Conservation (phyloP, 176 grass and related monocot species). For the Leersia perrieri region DNA sequence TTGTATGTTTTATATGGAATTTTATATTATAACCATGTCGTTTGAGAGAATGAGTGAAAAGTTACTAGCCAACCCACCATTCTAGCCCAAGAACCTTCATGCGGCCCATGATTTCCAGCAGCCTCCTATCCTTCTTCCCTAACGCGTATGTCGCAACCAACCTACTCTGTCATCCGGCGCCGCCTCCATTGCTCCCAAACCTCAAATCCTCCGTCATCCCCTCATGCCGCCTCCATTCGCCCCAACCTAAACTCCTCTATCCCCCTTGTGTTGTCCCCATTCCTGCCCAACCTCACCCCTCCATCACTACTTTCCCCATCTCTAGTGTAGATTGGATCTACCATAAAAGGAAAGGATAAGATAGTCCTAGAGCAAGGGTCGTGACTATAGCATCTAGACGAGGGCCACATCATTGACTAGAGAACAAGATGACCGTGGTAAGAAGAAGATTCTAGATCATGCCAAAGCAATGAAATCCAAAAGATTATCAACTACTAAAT, state of each 20-base stretch:
- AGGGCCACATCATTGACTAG: too few species aligned
- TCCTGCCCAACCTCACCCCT: too few species aligned
- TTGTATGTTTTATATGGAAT: background rate
- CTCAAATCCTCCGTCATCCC: background rate
- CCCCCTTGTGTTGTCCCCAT: too few species aligned
- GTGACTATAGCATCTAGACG: background rate
- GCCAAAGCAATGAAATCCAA: background rate
- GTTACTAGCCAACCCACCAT: background rate
- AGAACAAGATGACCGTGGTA: background rate
- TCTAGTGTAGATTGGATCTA: background rate
- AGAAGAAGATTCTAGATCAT: background rate
- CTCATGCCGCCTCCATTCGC: too few species aligned
- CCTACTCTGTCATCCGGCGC: background rate
- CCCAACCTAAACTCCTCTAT: too few species aligned
- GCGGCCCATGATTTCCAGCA: background rate
- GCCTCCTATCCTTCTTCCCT: background rate
- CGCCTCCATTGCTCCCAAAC: background rate
- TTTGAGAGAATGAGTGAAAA: background rate
- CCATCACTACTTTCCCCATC: background rate
- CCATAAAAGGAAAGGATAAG: background rate
- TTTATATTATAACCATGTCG: background rate
- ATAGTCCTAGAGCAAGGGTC: background rate
- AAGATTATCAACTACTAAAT: background rate
- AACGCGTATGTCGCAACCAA: background rate
- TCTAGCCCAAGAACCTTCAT: background rate